These are phyloP conservation scores for Fibroporia radiculosa DNA, from an alignment of 768 basidiomycete genomes.

Conservation along the genomic window DNA sequence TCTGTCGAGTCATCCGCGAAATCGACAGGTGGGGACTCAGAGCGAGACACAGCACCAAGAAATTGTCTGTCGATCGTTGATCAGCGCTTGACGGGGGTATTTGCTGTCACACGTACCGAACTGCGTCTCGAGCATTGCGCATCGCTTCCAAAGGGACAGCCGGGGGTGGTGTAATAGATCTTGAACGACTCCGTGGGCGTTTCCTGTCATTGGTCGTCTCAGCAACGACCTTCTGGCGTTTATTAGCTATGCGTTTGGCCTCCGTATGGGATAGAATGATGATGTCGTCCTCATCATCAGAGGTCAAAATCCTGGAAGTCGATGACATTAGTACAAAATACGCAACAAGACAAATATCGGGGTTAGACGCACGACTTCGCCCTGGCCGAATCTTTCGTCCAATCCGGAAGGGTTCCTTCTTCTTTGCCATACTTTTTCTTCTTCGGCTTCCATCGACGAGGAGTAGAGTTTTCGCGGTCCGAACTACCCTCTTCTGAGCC, in stretches of 20 bases:
- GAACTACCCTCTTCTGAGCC: slow-evolving; percentile 10
- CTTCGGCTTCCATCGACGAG: slow-evolving; percentile 1
- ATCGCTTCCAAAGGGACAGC: slow-evolving; percentile 45
- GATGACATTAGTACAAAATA: not conserved
- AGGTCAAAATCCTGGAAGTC: slow-evolving; percentile 29
- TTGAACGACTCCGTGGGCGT: slow-evolving; percentile 50
- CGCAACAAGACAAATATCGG: not conserved
- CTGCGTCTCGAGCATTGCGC: slow-evolving; percentile 47
- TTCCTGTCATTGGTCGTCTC: slow-evolving; percentile 14
- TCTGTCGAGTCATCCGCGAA: slow-evolving; percentile 42
- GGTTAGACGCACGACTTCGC: slow-evolving; percentile 2
- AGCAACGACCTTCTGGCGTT: slow-evolving; percentile 1
- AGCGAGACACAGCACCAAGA: slow-evolving; percentile 32
- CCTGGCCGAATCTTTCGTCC: slow-evolving; percentile 11
- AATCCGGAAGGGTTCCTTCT: slow-evolving; percentile 8
- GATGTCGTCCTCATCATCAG: slow-evolving; percentile 39
- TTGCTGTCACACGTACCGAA: slow-evolving; percentile 44
- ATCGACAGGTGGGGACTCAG: slow-evolving; percentile 41
- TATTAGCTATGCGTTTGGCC: slow-evolving; percentile 15
- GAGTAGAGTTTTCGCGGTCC: slow-evolving; percentile 4
- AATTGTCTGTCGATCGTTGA: slow-evolving; percentile 35
- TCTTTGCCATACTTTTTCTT: slow-evolving; percentile 7
- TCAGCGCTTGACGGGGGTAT: slow-evolving; percentile 2
- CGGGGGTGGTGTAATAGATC: slow-evolving; percentile 74
- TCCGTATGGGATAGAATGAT: slow-evolving; percentile 30